Evolutionary conservation across 345 rosid species (phyloP).

Genomic region (Streptanthus diversifolius): DNA sequence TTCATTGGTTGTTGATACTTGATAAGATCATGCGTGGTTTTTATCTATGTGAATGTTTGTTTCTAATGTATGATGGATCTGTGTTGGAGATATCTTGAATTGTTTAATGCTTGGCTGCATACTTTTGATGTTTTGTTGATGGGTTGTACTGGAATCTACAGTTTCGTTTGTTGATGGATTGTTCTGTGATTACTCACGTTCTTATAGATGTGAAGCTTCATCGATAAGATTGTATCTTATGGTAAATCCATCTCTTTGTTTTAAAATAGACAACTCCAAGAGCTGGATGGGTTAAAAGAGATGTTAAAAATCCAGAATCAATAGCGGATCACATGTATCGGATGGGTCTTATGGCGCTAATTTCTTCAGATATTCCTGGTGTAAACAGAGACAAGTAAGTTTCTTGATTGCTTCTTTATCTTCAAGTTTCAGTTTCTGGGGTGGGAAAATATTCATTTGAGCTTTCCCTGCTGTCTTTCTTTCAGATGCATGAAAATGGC

Average conservation of each 20-base stretch:
- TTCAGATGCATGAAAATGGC: conserved; percentile 95
- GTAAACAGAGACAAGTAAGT: conserved; percentile 75
- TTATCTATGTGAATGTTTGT: neutral
- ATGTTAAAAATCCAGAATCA: conserved; percentile 72
- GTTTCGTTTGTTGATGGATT: neutral
- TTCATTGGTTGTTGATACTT: neutral
- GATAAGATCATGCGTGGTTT: neutral
- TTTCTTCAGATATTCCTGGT: conserved; percentile 75
- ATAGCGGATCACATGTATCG: conserved; percentile 92
- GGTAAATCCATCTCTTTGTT: neutral
- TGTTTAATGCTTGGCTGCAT: neutral
- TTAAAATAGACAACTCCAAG: conserved; percentile 71
- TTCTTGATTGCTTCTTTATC: neutral
- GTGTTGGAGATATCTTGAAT: neutral
- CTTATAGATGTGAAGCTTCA: neutral
- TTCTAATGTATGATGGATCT: neutral
- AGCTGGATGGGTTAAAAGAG: conserved; percentile 85
- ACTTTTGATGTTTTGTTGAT: neutral
- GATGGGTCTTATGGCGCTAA: conserved; percentile 92
- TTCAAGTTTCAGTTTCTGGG: neutral
- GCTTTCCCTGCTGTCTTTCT: neutral
- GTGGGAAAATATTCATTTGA: neutral
- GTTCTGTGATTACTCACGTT: neutral
- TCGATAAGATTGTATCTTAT: neutral
- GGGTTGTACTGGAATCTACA: neutral